Evolutionary conservation across 352 stramenopile species (phyloP).

Genomic region (Globisporangium takayamanum): DNA sequence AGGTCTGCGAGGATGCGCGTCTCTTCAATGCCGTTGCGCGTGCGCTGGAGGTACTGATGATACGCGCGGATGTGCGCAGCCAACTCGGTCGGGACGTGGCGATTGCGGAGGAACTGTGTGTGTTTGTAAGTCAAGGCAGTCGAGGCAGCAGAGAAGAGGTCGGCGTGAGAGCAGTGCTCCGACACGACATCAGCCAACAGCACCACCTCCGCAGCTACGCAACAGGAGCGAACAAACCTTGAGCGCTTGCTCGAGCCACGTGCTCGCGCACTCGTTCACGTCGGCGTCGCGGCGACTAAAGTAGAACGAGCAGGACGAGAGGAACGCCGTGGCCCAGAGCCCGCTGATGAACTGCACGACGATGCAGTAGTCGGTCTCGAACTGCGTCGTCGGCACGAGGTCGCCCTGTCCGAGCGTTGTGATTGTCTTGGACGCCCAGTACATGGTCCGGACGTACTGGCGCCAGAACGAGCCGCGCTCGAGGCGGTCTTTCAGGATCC

Average conservation of each 20-base stretch:
- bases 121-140: neutral
- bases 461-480: constrained; percentile 13
- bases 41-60: constrained; percentile 20
- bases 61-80: constrained; percentile 14
- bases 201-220: neutral
- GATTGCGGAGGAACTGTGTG: constrained; percentile 13
- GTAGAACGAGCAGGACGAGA: constrained; percentile 22
- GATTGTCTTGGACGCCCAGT: constrained; percentile 23
- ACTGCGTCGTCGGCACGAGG: constrained; percentile 13
- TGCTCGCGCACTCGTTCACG: constrained; percentile 14
- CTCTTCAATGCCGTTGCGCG: constrained; percentile 20
- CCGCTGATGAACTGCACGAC: constrained; percentile 19
- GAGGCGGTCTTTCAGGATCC: constrained; percentile 19
- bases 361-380: constrained; percentile 21
- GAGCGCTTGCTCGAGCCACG: constrained; percentile 17
- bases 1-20: constrained; percentile 12
- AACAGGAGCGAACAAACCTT: constrained; percentile 5
- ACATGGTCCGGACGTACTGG: constrained; percentile 21
- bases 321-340: constrained; percentile 19
- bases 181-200: too few relatives aligned
- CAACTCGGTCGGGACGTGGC: constrained; percentile 12
- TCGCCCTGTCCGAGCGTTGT: constrained; percentile 23
- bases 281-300: constrained; percentile 17
- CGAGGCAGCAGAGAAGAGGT: too few relatives aligned
- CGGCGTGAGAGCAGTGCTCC: too few relatives aligned